Percentiles rank a stretch among this genome's conserved stretches.
phyloP scores from a whole-genome alignment of 768 basidiomycete genomes.

The Collybia sp. region DNA sequence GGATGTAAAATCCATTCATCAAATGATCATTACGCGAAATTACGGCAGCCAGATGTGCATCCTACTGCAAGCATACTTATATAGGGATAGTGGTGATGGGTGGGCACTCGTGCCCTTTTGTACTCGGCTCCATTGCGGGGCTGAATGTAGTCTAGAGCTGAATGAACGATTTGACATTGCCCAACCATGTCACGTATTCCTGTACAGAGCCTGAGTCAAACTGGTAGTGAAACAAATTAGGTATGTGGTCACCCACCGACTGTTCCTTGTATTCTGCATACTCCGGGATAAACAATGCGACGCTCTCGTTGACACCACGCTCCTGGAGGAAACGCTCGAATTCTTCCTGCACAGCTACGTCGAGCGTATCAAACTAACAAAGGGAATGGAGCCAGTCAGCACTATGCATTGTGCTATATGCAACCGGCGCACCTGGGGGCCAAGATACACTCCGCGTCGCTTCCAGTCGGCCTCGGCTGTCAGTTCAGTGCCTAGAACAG shows the following conservation, averaged over 20 bases:
- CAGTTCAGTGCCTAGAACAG: conserved; percentile 65
- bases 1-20: too few relatives aligned
- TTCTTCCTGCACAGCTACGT: conserved; percentile 82
- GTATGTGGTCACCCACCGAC: conserved; percentile 51
- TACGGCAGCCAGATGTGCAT: too few relatives aligned
- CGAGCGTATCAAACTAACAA: conserved; percentile 84
- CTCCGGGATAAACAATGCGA: conserved; percentile 86
- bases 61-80: too few relatives aligned
- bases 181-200: conserved; percentile 93
- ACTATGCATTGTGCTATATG: background rate
- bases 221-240: conserved; percentile 1
- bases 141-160: conserved; percentile 39
- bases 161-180: conserved; percentile 77
- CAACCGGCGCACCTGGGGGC: conserved; percentile 61
- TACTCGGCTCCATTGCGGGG: too few relatives aligned
- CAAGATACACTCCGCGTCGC: conserved; percentile 87
- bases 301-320: conserved; percentile 78
- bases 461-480: conserved; percentile 93
- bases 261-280: conserved; percentile 92
- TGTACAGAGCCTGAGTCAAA: conserved; percentile 21
- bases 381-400: background rate
- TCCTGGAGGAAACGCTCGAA: conserved; percentile 89
- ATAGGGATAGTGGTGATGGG: too few relatives aligned
- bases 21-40: too few relatives aligned
- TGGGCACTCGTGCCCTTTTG: too few relatives aligned